A percentile compares a stretch with the other conserved stretches of the same genome.
Evolutionary conservation across 768 basidiomycete genomes (phyloP).

Genomic region (Cystobasidium tubakii): DNA sequence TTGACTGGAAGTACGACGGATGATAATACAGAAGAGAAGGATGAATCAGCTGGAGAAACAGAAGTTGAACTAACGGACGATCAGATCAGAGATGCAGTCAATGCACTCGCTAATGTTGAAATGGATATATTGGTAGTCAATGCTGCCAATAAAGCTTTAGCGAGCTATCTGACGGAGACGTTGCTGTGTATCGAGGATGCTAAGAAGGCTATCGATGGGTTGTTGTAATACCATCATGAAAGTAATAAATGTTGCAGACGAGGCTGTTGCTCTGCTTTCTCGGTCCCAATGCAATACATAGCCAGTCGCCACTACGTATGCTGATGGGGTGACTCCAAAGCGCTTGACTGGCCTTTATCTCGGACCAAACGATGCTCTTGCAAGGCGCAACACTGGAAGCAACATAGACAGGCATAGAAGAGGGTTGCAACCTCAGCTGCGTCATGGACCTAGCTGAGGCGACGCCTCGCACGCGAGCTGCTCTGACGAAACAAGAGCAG

Average conservation of each 20-base stretch:
- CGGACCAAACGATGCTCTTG: background rate
- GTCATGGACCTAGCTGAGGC: background rate
- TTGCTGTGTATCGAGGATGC: slow-evolving; percentile 23
- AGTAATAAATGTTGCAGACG: too few species aligned
- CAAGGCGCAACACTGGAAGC: too few species aligned
- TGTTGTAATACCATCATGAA: slow-evolving; percentile 1
- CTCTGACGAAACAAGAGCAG: slow-evolving; percentile 25
- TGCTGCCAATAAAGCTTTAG: slow-evolving; percentile 22
- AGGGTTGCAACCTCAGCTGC: background rate
- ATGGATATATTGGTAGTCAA: background rate
- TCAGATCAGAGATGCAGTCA: slow-evolving; percentile 1
- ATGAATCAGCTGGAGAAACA: background rate
- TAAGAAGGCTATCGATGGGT: slow-evolving; percentile 8
- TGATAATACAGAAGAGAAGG: background rate
- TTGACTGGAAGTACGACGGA: slow-evolving; percentile 14
- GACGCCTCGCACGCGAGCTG: slow-evolving; percentile 18
- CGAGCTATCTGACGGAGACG: slow-evolving; percentile 19
- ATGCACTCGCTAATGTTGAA: slow-evolving; percentile 7
- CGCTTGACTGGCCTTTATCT: background rate
- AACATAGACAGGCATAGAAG: too few species aligned
- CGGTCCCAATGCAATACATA: too few species aligned
- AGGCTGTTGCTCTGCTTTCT: too few species aligned
- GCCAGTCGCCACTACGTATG: too few species aligned
- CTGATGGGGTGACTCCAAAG: too few species aligned
- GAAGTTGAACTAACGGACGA: slow-evolving; percentile 1